These are phyloP conservation scores for Onygenales sp. DNA, from an alignment of 2,329 filamentous ascomycete genomes.

Conservation along the genomic window DNA sequence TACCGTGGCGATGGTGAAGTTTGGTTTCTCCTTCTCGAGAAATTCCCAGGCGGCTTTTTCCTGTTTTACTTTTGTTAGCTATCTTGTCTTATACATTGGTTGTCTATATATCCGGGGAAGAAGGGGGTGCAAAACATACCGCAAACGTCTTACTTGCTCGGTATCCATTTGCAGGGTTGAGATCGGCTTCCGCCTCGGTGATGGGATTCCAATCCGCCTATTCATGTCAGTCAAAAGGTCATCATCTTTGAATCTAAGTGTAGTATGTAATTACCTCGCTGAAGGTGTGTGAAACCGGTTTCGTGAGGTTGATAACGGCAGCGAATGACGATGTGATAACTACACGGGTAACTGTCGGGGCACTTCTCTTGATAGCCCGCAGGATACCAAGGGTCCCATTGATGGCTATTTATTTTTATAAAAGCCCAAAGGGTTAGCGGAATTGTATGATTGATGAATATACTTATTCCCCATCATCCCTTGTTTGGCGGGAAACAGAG, in stretches of 20 bases:
- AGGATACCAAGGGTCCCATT: slow-evolving; percentile 56
- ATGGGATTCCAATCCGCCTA: slow-evolving; percentile 36
- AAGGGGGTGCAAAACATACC: slow-evolving; percentile 15
- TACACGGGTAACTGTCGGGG: slow-evolving; percentile 61
- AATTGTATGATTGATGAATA: not conserved
- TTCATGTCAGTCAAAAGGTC: slow-evolving; percentile 2
- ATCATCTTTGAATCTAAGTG: not conserved
- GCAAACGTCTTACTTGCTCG: slow-evolving; percentile 45
- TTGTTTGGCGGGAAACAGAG: too few relatives aligned
- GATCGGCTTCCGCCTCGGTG: slow-evolving; percentile 31
- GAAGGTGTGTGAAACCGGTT: slow-evolving; percentile 24
- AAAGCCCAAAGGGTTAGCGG: not conserved
- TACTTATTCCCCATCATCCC: too few relatives aligned
- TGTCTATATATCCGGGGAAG: not conserved
- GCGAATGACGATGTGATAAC: slow-evolving; percentile 62
- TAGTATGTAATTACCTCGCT: slow-evolving; percentile 6
- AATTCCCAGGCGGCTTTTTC: slow-evolving; percentile 60
- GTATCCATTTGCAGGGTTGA: slow-evolving; percentile 28
- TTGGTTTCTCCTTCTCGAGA: slow-evolving; percentile 44
- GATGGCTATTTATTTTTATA: slow-evolving; percentile 41
- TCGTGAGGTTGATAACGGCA: slow-evolving; percentile 46
- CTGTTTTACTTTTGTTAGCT: not conserved
- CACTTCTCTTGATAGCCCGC: slow-evolving; percentile 50
- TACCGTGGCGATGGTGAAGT: slow-evolving; percentile 53
- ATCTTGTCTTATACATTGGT: not conserved